phyloP scores from a whole-genome alignment of 2,329 filamentous ascomycete species.

The Amauroascus niger region DNA sequence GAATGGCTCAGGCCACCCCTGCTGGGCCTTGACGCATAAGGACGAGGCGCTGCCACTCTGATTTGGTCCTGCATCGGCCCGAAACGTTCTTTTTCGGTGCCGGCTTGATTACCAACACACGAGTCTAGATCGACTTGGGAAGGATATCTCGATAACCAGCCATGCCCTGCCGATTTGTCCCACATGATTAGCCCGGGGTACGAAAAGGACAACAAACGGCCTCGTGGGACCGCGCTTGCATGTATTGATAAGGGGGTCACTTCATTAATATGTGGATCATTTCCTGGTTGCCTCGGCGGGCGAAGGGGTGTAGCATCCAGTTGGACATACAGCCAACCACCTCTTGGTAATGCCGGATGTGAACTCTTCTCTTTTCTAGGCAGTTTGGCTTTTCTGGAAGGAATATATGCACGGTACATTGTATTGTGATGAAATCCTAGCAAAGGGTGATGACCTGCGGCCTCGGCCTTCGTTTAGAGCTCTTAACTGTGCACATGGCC shows the following conservation, averaged over 20 bases:
- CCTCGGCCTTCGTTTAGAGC: too few relatives aligned
- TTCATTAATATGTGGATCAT: background rate
- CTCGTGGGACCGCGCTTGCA: background rate
- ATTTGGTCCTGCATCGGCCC: background rate
- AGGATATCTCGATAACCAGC: background rate
- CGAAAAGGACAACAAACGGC: background rate
- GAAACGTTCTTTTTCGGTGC: background rate
- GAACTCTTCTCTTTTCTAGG: background rate
- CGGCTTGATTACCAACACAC: conserved; percentile 1
- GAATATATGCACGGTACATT: background rate
- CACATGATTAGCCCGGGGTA: background rate
- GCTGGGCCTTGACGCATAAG: background rate
- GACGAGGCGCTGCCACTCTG: background rate
- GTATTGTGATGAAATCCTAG: background rate
- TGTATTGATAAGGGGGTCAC: conserved; percentile 1
- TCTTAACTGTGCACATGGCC: background rate
- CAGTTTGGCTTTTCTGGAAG: background rate
- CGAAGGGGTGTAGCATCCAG: conserved; percentile 1
- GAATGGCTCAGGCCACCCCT: background rate
- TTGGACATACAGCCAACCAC: background rate
- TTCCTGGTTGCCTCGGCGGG: background rate
- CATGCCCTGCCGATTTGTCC: background rate
- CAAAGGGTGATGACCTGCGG: background rate
- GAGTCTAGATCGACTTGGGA: background rate
- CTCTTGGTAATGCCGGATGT: background rate